Evolutionary conservation across 495 filamentous ascomycete genomes (phyloP).

Genomic region (Tuber umbilicatum): DNA sequence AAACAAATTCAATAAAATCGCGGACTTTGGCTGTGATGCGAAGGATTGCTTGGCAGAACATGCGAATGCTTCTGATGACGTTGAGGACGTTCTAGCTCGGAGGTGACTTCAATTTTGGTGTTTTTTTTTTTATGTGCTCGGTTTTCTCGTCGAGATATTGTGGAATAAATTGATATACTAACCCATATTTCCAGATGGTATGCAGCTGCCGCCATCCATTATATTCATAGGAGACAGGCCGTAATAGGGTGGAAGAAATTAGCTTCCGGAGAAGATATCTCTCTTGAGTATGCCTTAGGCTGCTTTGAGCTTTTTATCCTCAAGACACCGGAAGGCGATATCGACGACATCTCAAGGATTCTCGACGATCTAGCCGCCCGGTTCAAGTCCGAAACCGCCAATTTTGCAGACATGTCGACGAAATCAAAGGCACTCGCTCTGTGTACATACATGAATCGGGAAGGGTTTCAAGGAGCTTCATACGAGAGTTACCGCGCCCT

Average conservation of each 20-base stretch:
- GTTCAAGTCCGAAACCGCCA: conserved; percentile 50
- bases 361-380: conserved; percentile 58
- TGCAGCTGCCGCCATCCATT: conserved; percentile 61
- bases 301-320: conserved; percentile 85
- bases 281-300: conserved; percentile 67
- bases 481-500: conserved; percentile 64
- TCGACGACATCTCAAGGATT: conserved; percentile 53
- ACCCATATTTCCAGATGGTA: conserved; percentile 56
- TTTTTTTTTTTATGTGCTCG: conserved; percentile 13
- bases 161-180: neutral
- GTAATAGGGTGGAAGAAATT: conserved; percentile 66
- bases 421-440: conserved; percentile 62
- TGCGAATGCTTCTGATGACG: conserved; percentile 49
- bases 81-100: conserved; percentile 71
- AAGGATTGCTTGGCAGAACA: conserved; percentile 76
- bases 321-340: conserved; percentile 59
- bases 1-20: conserved; percentile 60
- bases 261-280: conserved; percentile 48
- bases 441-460: conserved; percentile 57
- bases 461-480: conserved; percentile 62
- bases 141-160: neutral
- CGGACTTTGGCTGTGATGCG: conserved; percentile 70
- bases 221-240: conserved; percentile 73
- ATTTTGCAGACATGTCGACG: conserved; percentile 50
- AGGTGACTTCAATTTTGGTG: conserved; percentile 49